A percentile compares a stretch with the other conserved stretches of the same genome.
These are phyloP conservation scores for Wallacemonas rigidus DNA, from an alignment of 208 protist species.

Conservation along the genomic window DNA sequence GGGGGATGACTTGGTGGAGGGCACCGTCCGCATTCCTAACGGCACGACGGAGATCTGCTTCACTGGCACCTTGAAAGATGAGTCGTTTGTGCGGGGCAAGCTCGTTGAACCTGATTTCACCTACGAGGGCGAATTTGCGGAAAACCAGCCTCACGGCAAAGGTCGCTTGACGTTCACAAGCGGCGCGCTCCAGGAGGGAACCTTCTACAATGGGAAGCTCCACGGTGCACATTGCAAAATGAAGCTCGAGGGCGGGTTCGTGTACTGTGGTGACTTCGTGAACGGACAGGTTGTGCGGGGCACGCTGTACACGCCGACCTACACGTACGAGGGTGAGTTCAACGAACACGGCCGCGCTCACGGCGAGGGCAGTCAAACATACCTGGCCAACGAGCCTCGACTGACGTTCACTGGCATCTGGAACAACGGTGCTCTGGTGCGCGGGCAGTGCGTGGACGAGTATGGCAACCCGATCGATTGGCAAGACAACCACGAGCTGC, in stretches of 20 bases:
- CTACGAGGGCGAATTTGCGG: constrained; percentile 83
- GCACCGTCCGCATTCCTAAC: constrained; percentile 87
- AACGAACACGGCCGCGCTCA: constrained; percentile 86
- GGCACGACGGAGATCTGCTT: constrained; percentile 84
- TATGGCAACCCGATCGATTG: constrained; percentile 87
- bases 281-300: constrained; percentile 80
- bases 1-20: constrained; percentile 79
- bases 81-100: constrained; percentile 79
- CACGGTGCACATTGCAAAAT: constrained; percentile 87
- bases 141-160: constrained; percentile 86
- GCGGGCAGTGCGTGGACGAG: constrained; percentile 85
- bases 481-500: constrained; percentile 84
- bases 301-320: constrained; percentile 86
- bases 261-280: constrained; percentile 89
- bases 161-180: constrained; percentile 76
- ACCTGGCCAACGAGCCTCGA: constrained; percentile 80
- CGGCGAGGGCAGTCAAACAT: constrained; percentile 87
- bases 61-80: constrained; percentile 74
- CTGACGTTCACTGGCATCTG: constrained; percentile 89
- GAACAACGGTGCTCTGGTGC: constrained; percentile 80
- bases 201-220: constrained; percentile 86
- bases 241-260: constrained; percentile 89
- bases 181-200: constrained; percentile 85
- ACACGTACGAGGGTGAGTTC: constrained; percentile 92
- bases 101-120: constrained; percentile 82